Percentiles rank a stretch among this genome's conserved stretches.
Evolutionary conservation across 176 grass and related monocot genomes (phyloP).

Genomic region (Raddia guianensis): DNA sequence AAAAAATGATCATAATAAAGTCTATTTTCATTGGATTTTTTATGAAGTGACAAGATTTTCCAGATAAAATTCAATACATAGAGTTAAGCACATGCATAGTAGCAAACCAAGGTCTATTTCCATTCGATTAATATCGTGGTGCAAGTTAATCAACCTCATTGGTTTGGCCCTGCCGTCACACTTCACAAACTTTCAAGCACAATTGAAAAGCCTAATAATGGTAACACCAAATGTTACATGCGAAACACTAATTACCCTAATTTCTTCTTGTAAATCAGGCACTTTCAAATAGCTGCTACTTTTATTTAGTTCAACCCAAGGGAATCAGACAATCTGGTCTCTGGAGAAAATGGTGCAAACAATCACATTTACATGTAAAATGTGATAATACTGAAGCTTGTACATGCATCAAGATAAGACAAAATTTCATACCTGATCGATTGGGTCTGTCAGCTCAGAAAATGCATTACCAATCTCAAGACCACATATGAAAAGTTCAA

Average conservation of each 20-base stretch:
- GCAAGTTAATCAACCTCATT: conserved; percentile 4
- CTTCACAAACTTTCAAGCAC: conserved; percentile 19
- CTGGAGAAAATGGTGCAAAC: conserved; percentile 12
- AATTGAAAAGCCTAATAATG: not conserved
- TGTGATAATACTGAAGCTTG: not conserved
- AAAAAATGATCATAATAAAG: not conserved
- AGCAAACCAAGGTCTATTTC: not conserved
- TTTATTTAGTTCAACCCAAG: conserved; percentile 27
- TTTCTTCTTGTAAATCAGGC: conserved; percentile 13
- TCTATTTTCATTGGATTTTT: not conserved
- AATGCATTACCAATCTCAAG: conserved; percentile 99
- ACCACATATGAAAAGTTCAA: conserved; percentile 95
- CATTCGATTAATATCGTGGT: not conserved
- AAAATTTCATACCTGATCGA: conserved; percentile 75
- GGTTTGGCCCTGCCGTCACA: not conserved
- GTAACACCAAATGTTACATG: conserved; percentile 4
- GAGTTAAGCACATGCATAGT: not conserved
- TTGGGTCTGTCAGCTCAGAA: conserved; percentile 97
- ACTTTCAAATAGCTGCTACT: conserved; percentile 10
- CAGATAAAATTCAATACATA: conserved; percentile 3
- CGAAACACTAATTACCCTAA: not conserved
- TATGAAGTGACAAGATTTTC: conserved; percentile 5
- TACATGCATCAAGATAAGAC: conserved; percentile 10
- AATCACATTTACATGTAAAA: not conserved
- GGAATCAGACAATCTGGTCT: not conserved